Conservation (phyloP, 1,139 yeast species). For the Suhomyces yuchorum region DNA sequence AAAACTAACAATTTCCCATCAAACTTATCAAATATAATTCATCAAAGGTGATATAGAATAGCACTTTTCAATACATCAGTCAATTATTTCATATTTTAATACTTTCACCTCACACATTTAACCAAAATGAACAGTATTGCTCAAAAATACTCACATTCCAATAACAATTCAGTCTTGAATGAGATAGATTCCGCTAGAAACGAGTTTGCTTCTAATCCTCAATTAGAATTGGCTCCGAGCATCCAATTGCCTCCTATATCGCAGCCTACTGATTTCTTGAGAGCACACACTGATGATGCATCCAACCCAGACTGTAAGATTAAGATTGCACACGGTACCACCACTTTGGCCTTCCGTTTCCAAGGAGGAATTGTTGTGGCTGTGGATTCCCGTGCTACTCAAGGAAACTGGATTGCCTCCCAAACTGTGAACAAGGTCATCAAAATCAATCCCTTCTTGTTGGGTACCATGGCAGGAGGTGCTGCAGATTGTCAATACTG, state of each 20-base stretch:
- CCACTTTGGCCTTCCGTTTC: conserved; percentile 94
- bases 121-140: conserved; percentile 45
- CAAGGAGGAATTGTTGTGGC: conserved; percentile 96
- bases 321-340: conserved; percentile 97
- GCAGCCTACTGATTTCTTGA: conserved; percentile 88
- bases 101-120: not conserved
- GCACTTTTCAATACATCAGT: not conserved
- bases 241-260: conserved; percentile 81
- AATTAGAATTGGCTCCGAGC: conserved; percentile 58
- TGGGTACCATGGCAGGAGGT: conserved; percentile 99
- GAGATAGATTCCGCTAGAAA: conserved; percentile 34
- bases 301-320: conserved; percentile 91
- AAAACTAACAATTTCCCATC: not conserved
- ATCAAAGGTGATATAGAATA: not conserved
- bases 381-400: conserved; percentile 98
- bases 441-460: conserved; percentile 89
- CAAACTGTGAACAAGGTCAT: conserved; percentile 97
- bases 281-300: conserved; percentile 98
- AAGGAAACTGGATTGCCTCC: conserved; percentile 97
- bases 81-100: not conserved
- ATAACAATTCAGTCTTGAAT: conserved; percentile 29
- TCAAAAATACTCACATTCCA: conserved; percentile 38
- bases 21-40: not conserved
- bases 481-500: conserved; percentile 99
- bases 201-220: conserved; percentile 26